These are phyloP conservation scores for Pestalotiopsis sp. DNA, from an alignment of 2,329 filamentous ascomycete genomes.

Conservation along the genomic window DNA sequence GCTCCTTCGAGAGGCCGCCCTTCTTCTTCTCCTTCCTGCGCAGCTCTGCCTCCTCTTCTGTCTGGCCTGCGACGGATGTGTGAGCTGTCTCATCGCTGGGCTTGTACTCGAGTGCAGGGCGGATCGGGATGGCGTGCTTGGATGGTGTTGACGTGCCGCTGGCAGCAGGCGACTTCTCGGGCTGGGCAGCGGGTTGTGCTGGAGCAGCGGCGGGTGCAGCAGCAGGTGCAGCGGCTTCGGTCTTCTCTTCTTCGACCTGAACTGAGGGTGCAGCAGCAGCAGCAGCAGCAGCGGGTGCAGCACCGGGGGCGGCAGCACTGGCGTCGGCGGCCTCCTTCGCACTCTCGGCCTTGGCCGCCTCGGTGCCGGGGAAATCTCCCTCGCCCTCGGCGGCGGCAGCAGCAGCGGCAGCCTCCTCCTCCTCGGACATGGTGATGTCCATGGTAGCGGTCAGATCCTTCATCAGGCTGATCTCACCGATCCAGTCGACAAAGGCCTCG, in stretches of 20 bases:
- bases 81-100: conserved; percentile 72
- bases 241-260: conserved; percentile 33
- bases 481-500: conserved; percentile 93
- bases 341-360: conserved; percentile 58
- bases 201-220: conserved; percentile 26
- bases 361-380: conserved; percentile 56
- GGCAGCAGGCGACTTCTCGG: conserved; percentile 36
- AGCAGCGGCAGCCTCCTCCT: conserved; percentile 62
- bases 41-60: conserved; percentile 72
- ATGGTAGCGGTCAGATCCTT: conserved; percentile 97
- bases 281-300: conserved; percentile 24
- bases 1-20: conserved; percentile 82
- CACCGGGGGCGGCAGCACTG: conserved; percentile 29
- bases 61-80: conserved; percentile 60
- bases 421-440: conserved; percentile 90
- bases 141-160: conserved; percentile 41
- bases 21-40: conserved; percentile 84
- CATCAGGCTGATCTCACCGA: conserved; percentile 97
- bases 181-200: conserved; percentile 39
- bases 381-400: conserved; percentile 51
- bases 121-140: conserved; percentile 64
- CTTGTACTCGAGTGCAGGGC: conserved; percentile 85
- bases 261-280: conserved; percentile 25
- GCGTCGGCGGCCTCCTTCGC: conserved; percentile 36
- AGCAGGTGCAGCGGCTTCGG: conserved; percentile 25